Evolutionary conservation across 371 early-diverging fungal genomes (phyloP).

Genomic region (Dichotomocladium elegans): DNA sequence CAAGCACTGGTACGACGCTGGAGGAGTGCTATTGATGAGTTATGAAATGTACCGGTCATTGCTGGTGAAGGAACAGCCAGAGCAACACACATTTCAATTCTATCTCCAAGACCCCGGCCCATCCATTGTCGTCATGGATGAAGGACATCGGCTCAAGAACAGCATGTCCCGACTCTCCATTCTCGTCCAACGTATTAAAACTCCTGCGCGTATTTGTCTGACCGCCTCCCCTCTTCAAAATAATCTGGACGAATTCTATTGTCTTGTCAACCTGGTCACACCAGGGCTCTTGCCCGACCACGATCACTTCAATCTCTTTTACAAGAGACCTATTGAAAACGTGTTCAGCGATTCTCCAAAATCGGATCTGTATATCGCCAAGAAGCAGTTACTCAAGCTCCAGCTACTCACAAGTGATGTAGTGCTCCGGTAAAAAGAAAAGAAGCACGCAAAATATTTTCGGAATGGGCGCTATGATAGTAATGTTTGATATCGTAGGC

Average conservation of each 20-base stretch:
- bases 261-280: constrained; percentile 70
- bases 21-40: constrained; percentile 68
- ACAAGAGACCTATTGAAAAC: constrained; percentile 61
- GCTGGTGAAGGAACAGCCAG: constrained; percentile 9
- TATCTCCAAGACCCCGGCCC: constrained; percentile 61
- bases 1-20: constrained; percentile 50
- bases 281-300: constrained; percentile 60
- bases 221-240: constrained; percentile 93
- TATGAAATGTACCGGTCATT: constrained; percentile 57
- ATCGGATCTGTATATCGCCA: constrained; percentile 31
- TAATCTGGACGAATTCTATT: constrained; percentile 62
- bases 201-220: constrained; percentile 67
- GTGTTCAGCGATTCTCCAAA: constrained; percentile 57
- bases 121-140: constrained; percentile 75
- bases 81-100: constrained; percentile 9
- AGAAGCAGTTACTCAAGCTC: constrained; percentile 11
- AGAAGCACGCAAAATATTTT: neutral
- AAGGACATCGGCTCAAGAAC: constrained; percentile 86
- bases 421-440: constrained; percentile 15
- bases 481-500: constrained; percentile 16
- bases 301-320: constrained; percentile 53
- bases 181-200: constrained; percentile 40
- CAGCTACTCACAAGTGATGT: constrained; percentile 10
- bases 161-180: constrained; percentile 36
- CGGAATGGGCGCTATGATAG: no score